phyloP scores from a whole-genome alignment of 1,284 basidiomycete species.

The Sanguinoderma infundibulare region DNA sequence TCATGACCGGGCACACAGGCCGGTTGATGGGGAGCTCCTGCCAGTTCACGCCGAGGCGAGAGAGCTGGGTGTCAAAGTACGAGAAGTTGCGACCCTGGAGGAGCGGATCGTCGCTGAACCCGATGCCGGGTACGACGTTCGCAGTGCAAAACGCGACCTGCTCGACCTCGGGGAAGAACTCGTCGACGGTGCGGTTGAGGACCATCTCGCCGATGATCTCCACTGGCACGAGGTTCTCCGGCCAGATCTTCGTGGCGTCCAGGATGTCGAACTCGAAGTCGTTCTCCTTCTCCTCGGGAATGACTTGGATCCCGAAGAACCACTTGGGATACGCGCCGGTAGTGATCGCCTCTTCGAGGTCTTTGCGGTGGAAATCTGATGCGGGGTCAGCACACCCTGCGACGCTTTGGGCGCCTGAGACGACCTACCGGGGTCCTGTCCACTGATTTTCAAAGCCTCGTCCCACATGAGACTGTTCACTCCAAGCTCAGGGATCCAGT shows the following conservation, averaged over 20 bases:
- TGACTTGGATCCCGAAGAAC: conserved; percentile 79
- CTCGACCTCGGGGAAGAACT: conserved; percentile 86
- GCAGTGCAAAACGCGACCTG: conserved; percentile 84
- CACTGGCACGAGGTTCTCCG: conserved; percentile 77
- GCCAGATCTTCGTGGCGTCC: conserved; percentile 86
- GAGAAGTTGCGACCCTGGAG: conserved; percentile 86
- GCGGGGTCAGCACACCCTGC: conserved; percentile 3
- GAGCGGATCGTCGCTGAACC: conserved; percentile 81
- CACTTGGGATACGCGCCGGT: conserved; percentile 72
- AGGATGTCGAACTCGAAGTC: conserved; percentile 84
- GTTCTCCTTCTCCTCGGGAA: conserved; percentile 70
- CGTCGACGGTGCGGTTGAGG: conserved; percentile 68
- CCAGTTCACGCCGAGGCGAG: conserved; percentile 77
- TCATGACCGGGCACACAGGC: conserved; percentile 77
- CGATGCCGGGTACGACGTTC: conserved; percentile 84
- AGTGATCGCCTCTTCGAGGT: conserved; percentile 78
- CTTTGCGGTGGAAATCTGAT: conserved; percentile 79
- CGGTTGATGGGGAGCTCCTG: conserved; percentile 81
- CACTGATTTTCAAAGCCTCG: conserved; percentile 81
- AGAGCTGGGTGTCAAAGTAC: conserved; percentile 82
- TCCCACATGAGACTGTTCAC: conserved; percentile 87
- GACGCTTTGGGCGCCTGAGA: background rate
- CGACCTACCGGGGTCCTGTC: conserved; percentile 71
- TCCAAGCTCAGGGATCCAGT: conserved; percentile 81
- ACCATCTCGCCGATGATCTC: conserved; percentile 78